Evolutionary conservation across 305 asterid genomes (phyloP), one percentile per base, ranked within the genome.

Genomic region (Solanum hybrid): DNA sequence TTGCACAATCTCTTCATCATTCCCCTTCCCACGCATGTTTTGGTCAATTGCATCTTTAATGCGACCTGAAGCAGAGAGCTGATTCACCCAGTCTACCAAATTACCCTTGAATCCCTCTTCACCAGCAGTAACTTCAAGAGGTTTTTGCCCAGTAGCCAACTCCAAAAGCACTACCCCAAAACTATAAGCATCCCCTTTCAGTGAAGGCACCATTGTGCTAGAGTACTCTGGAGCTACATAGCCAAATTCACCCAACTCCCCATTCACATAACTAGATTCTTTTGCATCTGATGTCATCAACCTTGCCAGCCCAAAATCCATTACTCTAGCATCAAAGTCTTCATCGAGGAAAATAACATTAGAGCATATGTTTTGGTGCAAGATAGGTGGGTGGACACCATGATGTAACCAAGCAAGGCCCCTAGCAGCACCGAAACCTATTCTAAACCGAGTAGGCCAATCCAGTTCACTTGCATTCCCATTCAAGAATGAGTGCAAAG

Each of bases 401-500:
- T 97, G 99, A 91, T 97, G 99, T 86, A 97, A 98, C 99, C 99
- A 97, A 73, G 99, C 98, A 79, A 97, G 95, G 32, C 99, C 99
- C 90, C 99, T 92, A 1, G 98, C 94, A 86, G 96, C 96, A 42
- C 99, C 99, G 60, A 97, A 88, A 7, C 96, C 99, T 78, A 97
- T 96, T 91, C 92, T 94, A 88, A 96, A 95, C 95, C 99, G 92
- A 13, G 96, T 92, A 26, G 92, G 92, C 99, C 99, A 97, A 94
- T 97, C 99, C 93, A 97, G 81, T 20, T 35, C 92, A 22, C 90
- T 86, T 6, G 92, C 92, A 91, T 92, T 93, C 20, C 89, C 90
- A 84, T 91, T 85, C 93, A 97, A 75, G 85, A 93, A 86, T 12
- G 98, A 93, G 81, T 87, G 91, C 89, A 97, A 90, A 81, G 98